phyloP scores from a whole-genome alignment of 2,329 filamentous ascomycete genomes.

The Aspergillus sp. region DNA sequence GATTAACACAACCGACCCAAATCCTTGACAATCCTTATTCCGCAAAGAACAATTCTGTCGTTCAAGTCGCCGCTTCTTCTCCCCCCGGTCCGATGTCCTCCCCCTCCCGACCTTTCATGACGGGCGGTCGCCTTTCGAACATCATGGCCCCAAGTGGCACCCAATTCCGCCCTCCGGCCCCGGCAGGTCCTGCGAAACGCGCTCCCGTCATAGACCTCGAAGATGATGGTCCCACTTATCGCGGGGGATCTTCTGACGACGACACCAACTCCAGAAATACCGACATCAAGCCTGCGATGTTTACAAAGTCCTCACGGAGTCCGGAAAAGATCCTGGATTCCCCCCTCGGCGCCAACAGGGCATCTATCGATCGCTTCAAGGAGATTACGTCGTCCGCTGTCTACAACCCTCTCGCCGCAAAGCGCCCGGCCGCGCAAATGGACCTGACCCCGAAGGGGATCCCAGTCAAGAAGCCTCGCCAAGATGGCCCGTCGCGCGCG shows the following conservation, averaged over 20 bases:
- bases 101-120: slow-evolving; percentile 33
- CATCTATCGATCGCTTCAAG: slow-evolving; percentile 36
- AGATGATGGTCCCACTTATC: slow-evolving; percentile 56
- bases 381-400: slow-evolving; percentile 43
- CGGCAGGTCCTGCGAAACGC: slow-evolving; percentile 39
- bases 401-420: slow-evolving; percentile 39
- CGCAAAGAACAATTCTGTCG: slow-evolving; percentile 37
- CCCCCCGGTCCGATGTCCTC: slow-evolving; percentile 58
- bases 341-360: slow-evolving; percentile 28
- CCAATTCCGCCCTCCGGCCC: slow-evolving; percentile 56
- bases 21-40: slow-evolving; percentile 47
- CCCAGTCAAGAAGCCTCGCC: slow-evolving; percentile 39
- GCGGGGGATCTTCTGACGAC: slow-evolving; percentile 64
- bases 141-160: slow-evolving; percentile 76
- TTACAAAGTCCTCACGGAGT: slow-evolving; percentile 46
- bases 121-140: slow-evolving; percentile 51
- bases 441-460: slow-evolving; percentile 38
- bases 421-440: slow-evolving; percentile 44
- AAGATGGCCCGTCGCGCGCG: slow-evolving; percentile 46
- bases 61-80: slow-evolving; percentile 90
- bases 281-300: slow-evolving; percentile 61
- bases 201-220: slow-evolving; percentile 47
- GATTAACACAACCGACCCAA: slow-evolving; percentile 61
- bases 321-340: slow-evolving; percentile 43
- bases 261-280: slow-evolving; percentile 47